Percentiles rank a stretch among this genome's conserved stretches.
Conservation (phyloP, 805 yeast species). For the Yamadazyma paraphyllophila region DNA sequence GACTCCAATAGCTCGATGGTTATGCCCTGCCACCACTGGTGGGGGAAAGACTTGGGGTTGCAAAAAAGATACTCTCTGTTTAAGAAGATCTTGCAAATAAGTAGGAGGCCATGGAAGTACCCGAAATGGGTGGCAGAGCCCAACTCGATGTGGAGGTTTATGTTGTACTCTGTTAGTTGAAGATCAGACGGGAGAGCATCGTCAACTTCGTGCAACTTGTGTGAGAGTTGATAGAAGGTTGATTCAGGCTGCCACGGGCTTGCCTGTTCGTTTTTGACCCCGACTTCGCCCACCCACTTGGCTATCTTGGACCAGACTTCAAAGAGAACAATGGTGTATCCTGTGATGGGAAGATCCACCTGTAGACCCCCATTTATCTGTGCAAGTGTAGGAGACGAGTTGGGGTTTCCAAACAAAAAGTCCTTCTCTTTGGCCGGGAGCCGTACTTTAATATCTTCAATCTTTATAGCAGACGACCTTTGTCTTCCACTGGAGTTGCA, state of each 20-base stretch:
- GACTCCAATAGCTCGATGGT: conserved; percentile 20
- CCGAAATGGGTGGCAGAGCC: conserved; percentile 33
- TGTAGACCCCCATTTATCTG: background rate
- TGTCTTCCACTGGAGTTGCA: conserved; percentile 37
- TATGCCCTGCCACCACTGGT: conserved; percentile 27
- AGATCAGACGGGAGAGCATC: conserved; percentile 24
- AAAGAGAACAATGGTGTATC: conserved; percentile 29
- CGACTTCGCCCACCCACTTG: conserved; percentile 39
- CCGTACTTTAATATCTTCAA: conserved; percentile 29
- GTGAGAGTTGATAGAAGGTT: conserved; percentile 22
- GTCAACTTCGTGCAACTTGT: conserved; percentile 22
- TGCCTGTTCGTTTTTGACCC: conserved; percentile 22
- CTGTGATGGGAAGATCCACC: conserved; percentile 19
- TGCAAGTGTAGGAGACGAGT: background rate
- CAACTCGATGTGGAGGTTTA: conserved; percentile 26
- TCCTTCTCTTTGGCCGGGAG: conserved; percentile 33
- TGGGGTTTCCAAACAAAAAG: conserved; percentile 24
- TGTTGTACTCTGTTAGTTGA: conserved; percentile 21
- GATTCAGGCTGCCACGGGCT: conserved; percentile 31
- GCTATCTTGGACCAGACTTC: conserved; percentile 39
- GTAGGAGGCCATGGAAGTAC: conserved; percentile 31
- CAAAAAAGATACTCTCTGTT: conserved; percentile 36
- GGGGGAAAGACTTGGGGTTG: conserved; percentile 26
- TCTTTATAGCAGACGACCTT: conserved; percentile 29
- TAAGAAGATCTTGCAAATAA: conserved; percentile 32